Evolutionary conservation across 2,329 filamentous ascomycete species (phyloP).

Genomic region (Cladosporium sp.): DNA sequence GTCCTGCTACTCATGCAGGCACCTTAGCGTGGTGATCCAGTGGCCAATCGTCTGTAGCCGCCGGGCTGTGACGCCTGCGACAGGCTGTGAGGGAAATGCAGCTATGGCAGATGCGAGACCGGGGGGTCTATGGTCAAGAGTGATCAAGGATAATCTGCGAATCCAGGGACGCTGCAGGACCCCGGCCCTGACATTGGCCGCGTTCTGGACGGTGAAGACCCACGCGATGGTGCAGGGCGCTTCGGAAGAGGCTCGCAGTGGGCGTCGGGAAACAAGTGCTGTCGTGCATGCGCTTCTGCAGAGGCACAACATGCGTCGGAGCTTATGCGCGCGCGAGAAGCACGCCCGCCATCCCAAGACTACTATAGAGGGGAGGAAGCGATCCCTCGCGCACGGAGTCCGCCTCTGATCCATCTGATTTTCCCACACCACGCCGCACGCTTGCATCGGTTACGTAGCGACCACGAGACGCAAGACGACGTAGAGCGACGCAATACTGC

Average conservation of each 20-base stretch:
- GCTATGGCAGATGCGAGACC: conserved; percentile 8
- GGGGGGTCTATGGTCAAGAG: conserved; percentile 3
- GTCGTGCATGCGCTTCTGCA: conserved; percentile 18
- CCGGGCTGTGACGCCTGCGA: conserved; percentile 10
- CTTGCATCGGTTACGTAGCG: conserved; percentile 19
- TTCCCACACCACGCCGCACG: conserved; percentile 16
- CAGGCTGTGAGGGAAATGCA: conserved; percentile 3
- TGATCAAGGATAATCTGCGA: conserved; percentile 14
- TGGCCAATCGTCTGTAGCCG: conserved; percentile 19
- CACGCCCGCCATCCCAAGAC: conserved; percentile 19
- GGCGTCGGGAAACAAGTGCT: conserved; percentile 21
- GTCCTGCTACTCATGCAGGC: conserved; percentile 5
- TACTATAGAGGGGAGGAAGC: conserved; percentile 43
- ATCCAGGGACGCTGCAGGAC: conserved; percentile 16
- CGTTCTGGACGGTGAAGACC: conserved; percentile 13
- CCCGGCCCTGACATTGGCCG: conserved; percentile 17
- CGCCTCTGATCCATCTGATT: conserved; percentile 30
- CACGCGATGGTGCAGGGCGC: conserved; percentile 14
- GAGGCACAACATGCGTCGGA: conserved; percentile 26
- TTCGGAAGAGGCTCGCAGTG: conserved; percentile 17
- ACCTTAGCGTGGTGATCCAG: conserved; percentile 5
- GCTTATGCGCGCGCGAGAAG: conserved; percentile 32
- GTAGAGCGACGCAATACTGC: conserved; percentile 7
- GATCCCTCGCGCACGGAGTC: conserved; percentile 39
- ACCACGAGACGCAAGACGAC: conserved; percentile 11